These are phyloP conservation scores for Dothideomycetes sp. DNA, from an alignment of 2,329 filamentous ascomycete species.

Conservation along the genomic window DNA sequence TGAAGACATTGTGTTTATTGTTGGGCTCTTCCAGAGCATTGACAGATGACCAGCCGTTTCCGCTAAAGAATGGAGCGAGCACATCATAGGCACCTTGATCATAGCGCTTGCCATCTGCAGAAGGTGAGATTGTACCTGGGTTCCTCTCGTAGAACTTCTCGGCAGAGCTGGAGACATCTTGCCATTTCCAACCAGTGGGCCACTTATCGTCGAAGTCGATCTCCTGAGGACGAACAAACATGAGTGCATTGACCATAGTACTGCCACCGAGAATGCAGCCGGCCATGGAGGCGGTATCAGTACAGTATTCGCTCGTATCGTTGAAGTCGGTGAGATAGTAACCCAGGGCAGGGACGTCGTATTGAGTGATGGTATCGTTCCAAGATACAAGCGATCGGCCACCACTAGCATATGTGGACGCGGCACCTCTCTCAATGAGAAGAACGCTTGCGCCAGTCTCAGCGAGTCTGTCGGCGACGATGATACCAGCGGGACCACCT, in stretches of 20 bases:
- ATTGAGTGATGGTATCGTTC: conserved; percentile 25
- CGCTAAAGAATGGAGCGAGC: conserved; percentile 39
- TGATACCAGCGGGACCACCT: conserved; percentile 43
- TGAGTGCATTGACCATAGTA: conserved; percentile 43
- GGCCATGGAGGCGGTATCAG: conserved; percentile 15
- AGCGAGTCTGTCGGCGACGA: conserved; percentile 40
- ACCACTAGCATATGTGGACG: conserved; percentile 18
- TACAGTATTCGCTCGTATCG: conserved; percentile 10
- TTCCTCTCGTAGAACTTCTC: conserved; percentile 33
- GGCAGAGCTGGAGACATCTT: conserved; percentile 37
- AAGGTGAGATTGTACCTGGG: conserved; percentile 33
- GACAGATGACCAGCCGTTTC: conserved; percentile 37
- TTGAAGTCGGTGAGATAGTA: conserved; percentile 20
- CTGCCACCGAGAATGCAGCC: conserved; percentile 43
- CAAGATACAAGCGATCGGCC: conserved; percentile 14
- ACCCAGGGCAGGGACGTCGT: conserved; percentile 25
- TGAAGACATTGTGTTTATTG: conserved; percentile 38
- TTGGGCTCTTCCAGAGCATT: conserved; percentile 35
- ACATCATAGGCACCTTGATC: conserved; percentile 38
- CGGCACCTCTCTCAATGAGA: conserved; percentile 40
- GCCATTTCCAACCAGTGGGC: conserved; percentile 40
- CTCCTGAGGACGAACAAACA: conserved; percentile 43
- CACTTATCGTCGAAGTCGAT: conserved; percentile 42
- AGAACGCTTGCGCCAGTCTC: conserved; percentile 42
- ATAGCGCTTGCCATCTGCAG: conserved; percentile 34